Evolutionary conservation across 306 rosid genomes (phyloP), one percentile per base, ranked within the genome.

Genomic region (Ziziphus jujuba): DNA sequence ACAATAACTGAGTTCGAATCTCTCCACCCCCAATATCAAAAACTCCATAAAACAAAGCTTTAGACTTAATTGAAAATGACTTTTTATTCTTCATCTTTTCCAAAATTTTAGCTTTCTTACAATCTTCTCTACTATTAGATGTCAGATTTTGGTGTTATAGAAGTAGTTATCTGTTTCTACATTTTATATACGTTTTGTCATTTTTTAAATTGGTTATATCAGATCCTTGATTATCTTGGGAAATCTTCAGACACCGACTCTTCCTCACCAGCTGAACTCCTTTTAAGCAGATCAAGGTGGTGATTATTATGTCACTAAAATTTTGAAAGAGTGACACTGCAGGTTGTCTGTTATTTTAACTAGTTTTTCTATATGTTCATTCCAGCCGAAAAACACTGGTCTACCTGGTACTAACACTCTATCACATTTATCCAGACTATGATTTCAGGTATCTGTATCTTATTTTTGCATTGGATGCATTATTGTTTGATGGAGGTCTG

Each of bases 331-430:
- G 73, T 61, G 63, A 72, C 71, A 70, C 34, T 77, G 70, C 67
- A 38, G 54, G 52, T 55, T 73, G 54, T 79, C 57, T 61, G 59
- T 58, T 56, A 77, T 24, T 77, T 68, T 88, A 64, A 73, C 71
- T 50, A 50, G 60, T 72, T 75, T 61, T 79, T 7, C 40, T 61
- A 12, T 53, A 8, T 76, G 72, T 75, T 75, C 25, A 49, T 84
- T 87, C 66, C 95, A 93, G 99, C 82, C 97, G 96, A 74, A 93
- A 80, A 84, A 93, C 99, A 56, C 75, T 90, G 95, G 81, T 93
- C 73, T 90, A 88, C 90, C 85, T 93, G 66, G 87, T 93, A 73
- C 91, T 93, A 72, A 83, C 97, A 2, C 95, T 93, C 77, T 84
- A 82, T 80, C 99, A 93, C 76, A 76, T 93, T 86, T 90, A 90